Base-by-base conservation (phyloP, 805 yeast genomes). In the Blastobotrys muscicola region DNA sequence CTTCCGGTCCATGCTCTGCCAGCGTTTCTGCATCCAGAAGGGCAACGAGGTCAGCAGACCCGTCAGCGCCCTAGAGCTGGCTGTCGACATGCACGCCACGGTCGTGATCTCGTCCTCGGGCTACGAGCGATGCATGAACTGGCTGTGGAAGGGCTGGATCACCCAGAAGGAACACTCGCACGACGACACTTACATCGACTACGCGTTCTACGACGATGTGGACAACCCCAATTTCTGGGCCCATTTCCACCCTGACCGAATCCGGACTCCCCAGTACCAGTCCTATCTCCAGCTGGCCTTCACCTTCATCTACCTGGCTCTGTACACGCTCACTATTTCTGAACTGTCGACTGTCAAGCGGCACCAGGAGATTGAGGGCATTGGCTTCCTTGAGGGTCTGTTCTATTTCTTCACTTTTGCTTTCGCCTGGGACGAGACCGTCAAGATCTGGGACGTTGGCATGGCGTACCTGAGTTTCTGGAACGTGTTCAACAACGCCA, bases 111-210 rank as follows among this genome's bases (percentile, higher is more conserved):
- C 86, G 2, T 76, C 94, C 0, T 67, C 81, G 7, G 95, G 95
- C 0, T 86, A 77, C 60, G 95, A 86, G 61, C 67, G 94, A 43
- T 85, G 95, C 64, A 72, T 85, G 55, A 78, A 80, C 51, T 86
- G 95, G 94, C 62, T 86, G 39, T 86, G 96, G 96, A 68, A 89
- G 45, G 96, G 96, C 26, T 85, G 95, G 94, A 83, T 86, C 49
- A 71, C 83, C 41, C 95, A 85, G 62, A 10, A 10, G 31, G 12
- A 23, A 6, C 30, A 15, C 10, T 4, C 8, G 8, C 74, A 82
- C 15, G 75, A 78, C 9, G 61, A 59, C 10, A 85, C 85, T 56
- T 85, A 92, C 4, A 33, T 20, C 13, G 76, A 78, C 11, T 86
- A 82, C 53, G 79, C 76, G 20, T 56, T 80, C 44, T 85, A 81